Conservation (phyloP, 78 protist species). For the Tieghemostelium lacteum region DNA sequence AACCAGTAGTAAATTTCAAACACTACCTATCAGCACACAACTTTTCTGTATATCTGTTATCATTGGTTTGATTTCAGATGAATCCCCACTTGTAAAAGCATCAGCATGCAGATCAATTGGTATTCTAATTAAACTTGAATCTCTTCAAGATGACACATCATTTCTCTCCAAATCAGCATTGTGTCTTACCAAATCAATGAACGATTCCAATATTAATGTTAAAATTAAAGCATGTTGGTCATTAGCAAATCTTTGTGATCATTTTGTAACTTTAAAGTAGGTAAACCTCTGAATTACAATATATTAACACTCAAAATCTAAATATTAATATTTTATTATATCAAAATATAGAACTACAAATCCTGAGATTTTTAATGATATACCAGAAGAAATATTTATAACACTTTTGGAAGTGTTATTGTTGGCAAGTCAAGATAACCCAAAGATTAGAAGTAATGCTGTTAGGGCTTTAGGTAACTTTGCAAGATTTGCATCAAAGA, state of each 20-base stretch:
- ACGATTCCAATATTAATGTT: conserved; percentile 58
- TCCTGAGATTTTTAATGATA: conserved; percentile 20
- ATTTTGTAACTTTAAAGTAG: conserved; percentile 24
- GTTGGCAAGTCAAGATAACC: conserved; percentile 42
- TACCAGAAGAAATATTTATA: conserved; percentile 9
- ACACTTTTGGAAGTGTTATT: conserved; percentile 42
- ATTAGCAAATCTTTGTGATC: conserved; percentile 67
- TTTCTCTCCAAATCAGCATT: conserved; percentile 51
- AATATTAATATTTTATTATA: too few species aligned
- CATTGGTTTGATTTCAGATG: conserved; percentile 53
- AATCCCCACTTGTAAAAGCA: conserved; percentile 44
- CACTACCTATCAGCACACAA: conserved; percentile 4
- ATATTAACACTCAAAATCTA: not conserved
- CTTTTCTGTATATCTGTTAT: conserved; percentile 47
- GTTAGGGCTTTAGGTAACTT: conserved; percentile 71
- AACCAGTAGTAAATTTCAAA: conserved; percentile 13
- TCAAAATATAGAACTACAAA: not conserved
- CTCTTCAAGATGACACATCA: conserved; percentile 35
- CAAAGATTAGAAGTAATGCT: conserved; percentile 62
- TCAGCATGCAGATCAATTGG: conserved; percentile 55
- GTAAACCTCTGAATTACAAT: not conserved
- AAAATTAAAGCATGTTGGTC: conserved; percentile 77
- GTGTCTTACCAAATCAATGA: conserved; percentile 63
- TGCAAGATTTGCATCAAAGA: conserved; percentile 52
- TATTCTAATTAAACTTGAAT: conserved; percentile 38